These are phyloP conservation scores for Pseudocercospora vitis DNA, from an alignment of 2,329 filamentous ascomycete species.

Conservation along the genomic window DNA sequence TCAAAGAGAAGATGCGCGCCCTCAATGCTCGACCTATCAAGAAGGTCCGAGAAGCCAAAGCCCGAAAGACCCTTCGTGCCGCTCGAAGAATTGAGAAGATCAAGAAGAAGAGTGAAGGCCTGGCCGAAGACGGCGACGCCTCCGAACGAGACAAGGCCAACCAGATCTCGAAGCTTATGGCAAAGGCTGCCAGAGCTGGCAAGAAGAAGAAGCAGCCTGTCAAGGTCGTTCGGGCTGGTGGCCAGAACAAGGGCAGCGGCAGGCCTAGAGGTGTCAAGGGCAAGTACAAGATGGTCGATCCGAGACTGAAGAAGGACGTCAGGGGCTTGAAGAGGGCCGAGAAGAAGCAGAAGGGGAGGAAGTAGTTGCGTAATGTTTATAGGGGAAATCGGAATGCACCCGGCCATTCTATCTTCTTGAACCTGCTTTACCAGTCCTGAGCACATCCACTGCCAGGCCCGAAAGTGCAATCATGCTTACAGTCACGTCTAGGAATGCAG, in stretches of 20 bases:
- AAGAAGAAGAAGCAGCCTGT: slow-evolving; percentile 83
- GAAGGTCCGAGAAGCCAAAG: slow-evolving; percentile 95
- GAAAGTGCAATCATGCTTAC: too few relatives aligned
- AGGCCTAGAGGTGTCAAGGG: slow-evolving; percentile 91
- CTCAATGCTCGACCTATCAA: slow-evolving; percentile 97
- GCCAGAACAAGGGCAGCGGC: slow-evolving; percentile 81
- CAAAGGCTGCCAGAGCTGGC: slow-evolving; percentile 65
- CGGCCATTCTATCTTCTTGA: too few relatives aligned
- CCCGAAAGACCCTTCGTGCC: slow-evolving; percentile 94
- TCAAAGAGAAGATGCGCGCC: slow-evolving; percentile 90
- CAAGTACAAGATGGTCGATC: slow-evolving; percentile 95
- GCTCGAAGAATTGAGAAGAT: slow-evolving; percentile 89
- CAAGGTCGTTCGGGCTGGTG: slow-evolving; percentile 84
- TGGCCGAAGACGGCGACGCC: slow-evolving; percentile 75
- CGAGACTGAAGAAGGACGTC: slow-evolving; percentile 94
- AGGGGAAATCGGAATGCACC: too few relatives aligned
- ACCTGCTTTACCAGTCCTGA: too few relatives aligned
- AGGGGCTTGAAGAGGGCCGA: slow-evolving; percentile 77
- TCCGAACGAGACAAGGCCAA: slow-evolving; percentile 88
- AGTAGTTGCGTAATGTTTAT: slow-evolving; percentile 5
- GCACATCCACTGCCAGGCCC: too few relatives aligned
- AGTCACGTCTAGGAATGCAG: too few relatives aligned
- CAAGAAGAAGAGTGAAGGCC: slow-evolving; percentile 90
- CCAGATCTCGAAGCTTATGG: slow-evolving; percentile 77
- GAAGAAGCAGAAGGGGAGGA: slow-evolving; percentile 57